Conservation (phyloP, 2,329 filamentous ascomycete species). For the Proliferodiscus dingleyae region DNA sequence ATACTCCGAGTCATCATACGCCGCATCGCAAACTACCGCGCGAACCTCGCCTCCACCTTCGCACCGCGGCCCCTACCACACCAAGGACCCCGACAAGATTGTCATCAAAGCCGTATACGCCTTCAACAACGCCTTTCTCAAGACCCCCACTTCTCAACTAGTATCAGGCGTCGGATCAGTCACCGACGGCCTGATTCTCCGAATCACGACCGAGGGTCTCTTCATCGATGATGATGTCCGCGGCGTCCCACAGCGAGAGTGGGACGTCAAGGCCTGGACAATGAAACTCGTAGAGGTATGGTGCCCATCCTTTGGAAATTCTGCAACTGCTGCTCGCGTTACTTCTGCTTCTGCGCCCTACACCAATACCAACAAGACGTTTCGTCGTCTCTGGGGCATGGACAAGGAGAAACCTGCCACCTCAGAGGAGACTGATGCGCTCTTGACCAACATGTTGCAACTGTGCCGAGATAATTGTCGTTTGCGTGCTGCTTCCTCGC, state of each 20-base stretch:
- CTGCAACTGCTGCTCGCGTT: conserved; percentile 39
- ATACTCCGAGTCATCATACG: conserved; percentile 82
- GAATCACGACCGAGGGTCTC: conserved; percentile 87
- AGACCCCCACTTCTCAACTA: conserved; percentile 86
- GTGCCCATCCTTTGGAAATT: conserved; percentile 55
- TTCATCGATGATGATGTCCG: conserved; percentile 97
- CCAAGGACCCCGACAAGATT: conserved; percentile 91
- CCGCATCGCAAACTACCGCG: conserved; percentile 76
- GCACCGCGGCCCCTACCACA: conserved; percentile 72
- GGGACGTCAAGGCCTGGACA: conserved; percentile 98
- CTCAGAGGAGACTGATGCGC: conserved; percentile 63
- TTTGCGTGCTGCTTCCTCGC: conserved; percentile 39
- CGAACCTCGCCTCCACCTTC: conserved; percentile 80
- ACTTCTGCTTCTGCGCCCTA: conserved; percentile 27
- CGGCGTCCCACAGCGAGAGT: conserved; percentile 88
- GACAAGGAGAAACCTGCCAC: conserved; percentile 36
- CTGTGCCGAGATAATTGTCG: conserved; percentile 62
- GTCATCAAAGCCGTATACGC: conserved; percentile 89
- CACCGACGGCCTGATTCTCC: conserved; percentile 86
- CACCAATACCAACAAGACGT: conserved; percentile 24
- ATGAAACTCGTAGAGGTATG: conserved; percentile 89
- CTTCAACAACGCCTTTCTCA: conserved; percentile 84
- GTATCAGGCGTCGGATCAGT: conserved; percentile 79
- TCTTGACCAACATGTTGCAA: conserved; percentile 56
- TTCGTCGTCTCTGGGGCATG: conserved; percentile 36